These are phyloP conservation scores for Gamsiella multidivaricata DNA, from an alignment of 192 early-diverging fungal genomes.

Conservation along the genomic window DNA sequence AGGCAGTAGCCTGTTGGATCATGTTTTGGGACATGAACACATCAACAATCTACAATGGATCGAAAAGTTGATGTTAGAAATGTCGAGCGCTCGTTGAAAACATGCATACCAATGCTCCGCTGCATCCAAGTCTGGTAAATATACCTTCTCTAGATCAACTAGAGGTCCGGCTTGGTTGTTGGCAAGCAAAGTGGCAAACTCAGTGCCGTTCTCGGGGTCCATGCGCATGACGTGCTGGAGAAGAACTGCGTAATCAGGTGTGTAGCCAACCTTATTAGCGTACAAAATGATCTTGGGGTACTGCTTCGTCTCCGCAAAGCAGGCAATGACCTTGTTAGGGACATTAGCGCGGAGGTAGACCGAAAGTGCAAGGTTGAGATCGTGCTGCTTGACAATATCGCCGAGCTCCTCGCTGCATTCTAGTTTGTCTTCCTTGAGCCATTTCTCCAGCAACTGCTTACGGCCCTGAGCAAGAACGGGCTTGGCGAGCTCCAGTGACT, in stretches of 20 bases:
- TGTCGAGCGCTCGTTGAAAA: too few species aligned
- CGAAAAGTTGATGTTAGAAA: not conserved
- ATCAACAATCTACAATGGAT: constrained; percentile 78
- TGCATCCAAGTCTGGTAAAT: not conserved
- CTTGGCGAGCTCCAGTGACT: constrained; percentile 92
- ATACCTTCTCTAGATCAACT: constrained; percentile 80
- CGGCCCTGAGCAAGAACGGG: constrained; percentile 91
- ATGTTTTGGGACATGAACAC: constrained; percentile 92
- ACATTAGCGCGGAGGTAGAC: constrained; percentile 95
- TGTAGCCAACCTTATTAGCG: constrained; percentile 93
- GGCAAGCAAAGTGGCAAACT: constrained; percentile 90
- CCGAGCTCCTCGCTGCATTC: constrained; percentile 98
- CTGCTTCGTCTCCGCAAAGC: constrained; percentile 96
- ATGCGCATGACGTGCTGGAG: constrained; percentile 91
- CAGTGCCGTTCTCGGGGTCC: constrained; percentile 93
- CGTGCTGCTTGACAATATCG: constrained; percentile 94
- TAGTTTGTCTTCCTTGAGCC: constrained; percentile 99
- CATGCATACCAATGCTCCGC: too few species aligned
- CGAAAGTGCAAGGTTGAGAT: constrained; percentile 90
- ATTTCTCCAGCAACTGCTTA: constrained; percentile 96
- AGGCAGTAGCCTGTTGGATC: constrained; percentile 97
- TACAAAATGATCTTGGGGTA: constrained; percentile 97
- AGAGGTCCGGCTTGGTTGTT: constrained; percentile 87
- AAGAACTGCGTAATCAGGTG: constrained; percentile 91
- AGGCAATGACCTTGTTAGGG: constrained; percentile 92